Evolutionary conservation across 176 grass and related monocot species (phyloP).

Genomic region (Oryza brachyantha): DNA sequence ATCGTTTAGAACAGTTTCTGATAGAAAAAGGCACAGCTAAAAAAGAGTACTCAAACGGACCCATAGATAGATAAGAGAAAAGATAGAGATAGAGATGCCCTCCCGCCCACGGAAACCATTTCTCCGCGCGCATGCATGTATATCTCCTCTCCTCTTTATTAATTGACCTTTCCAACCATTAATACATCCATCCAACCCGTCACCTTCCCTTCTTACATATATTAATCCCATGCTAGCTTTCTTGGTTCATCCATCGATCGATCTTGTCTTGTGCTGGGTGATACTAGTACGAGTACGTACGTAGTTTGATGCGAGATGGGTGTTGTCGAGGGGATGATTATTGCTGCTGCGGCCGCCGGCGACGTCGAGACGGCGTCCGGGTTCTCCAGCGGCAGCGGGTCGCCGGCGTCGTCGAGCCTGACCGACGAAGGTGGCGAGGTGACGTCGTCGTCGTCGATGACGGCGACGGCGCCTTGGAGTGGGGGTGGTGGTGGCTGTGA

Average conservation of each 20-base stretch:
- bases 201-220: not conserved
- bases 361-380: not conserved
- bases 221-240: too few relatives aligned
- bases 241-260: too few relatives aligned
- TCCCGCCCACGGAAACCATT: constrained; percentile 25
- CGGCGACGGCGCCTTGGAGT: not conserved
- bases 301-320: not conserved
- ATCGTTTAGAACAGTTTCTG: too few relatives aligned
- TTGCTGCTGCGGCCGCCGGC: not conserved
- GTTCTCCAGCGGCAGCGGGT: not conserved
- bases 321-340: too few relatives aligned
- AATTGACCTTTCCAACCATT: not conserved
- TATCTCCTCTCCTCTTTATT: not conserved
- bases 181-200: not conserved
- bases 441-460: not conserved
- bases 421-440: constrained; percentile 23
- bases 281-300: too few relatives aligned
- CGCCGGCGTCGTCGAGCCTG: constrained; percentile 43
- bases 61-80: too few relatives aligned
- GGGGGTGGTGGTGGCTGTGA: not conserved
- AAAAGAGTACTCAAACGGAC: too few relatives aligned
- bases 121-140: not conserved
- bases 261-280: not conserved
- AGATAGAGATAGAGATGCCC: not conserved
- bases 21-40: too few relatives aligned